Evolutionary conservation across 2,329 filamentous ascomycete species (phyloP), one percentile per base, ranked within the genome.

Genomic region (Colletotrichum sp.): DNA sequence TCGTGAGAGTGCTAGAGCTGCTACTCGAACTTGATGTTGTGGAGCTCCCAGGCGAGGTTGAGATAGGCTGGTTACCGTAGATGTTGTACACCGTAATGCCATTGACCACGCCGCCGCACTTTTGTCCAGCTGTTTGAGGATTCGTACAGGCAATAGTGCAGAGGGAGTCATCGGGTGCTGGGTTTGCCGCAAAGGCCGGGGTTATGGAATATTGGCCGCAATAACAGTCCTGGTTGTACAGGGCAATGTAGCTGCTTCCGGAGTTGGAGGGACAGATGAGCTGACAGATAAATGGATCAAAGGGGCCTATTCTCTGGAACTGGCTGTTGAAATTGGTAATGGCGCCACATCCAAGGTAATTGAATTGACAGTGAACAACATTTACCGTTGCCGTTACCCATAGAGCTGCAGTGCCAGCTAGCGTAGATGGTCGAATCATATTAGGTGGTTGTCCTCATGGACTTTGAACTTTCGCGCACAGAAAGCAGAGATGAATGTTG

Each of bases 261-360:
- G 1, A 10, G 16, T 10, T 10, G 39, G 16, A 44, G 5, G 1
- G 0, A 44, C 39, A 44, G 18, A 4, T 2, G 2, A 10, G 39
- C 39, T 3, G 16, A n/a, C 39, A 44, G 5, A 10, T 8, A 0
- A 1, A 4, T 36, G 34, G 34, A 16, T 36, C 7, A 0, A 1
- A 15, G 15, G 4, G 0, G 36, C 36, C 36, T 39, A 39, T 4
- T 4, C 5, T 16, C 7, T 39, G 8, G 36, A 39, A 39, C 36
- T 39, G 36, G 16, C 1, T 39, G 3, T 18, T 5, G 36, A 44
- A 10, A 44, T 44, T 2, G 8, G 8, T 10, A n/a, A 44, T 44
- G 5, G 39, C 39, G 39, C 39, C 39, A 44, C 39, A 44, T 44
- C 39, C 39, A 44, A 44, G 8, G 39, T 44, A 10, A 44, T 10